These are phyloP conservation scores for Skeletonema potamos DNA, from an alignment of 108 stramenopile genomes.

Conservation along the genomic window DNA sequence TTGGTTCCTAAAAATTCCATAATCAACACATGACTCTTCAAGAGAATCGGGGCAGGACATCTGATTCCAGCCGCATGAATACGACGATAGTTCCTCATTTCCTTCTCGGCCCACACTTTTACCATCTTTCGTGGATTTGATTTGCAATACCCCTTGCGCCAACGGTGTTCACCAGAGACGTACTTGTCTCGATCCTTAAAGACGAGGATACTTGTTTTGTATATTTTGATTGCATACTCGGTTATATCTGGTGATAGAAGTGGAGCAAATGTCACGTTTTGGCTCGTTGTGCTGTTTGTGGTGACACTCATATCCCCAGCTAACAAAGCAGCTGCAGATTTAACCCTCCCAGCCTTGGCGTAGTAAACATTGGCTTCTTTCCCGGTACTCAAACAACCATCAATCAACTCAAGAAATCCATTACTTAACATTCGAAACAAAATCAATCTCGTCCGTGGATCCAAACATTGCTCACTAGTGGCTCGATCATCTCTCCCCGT, in stretches of 20 bases:
- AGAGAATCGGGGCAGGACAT: conserved; percentile 85
- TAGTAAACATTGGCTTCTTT: conserved; percentile 99
- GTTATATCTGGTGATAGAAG: conserved; percentile 40
- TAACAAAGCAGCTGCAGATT: not conserved
- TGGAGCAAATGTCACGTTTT: conserved; percentile 38
- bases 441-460: conserved; percentile 95
- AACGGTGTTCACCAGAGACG: conserved; percentile 97
- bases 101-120: conserved; percentile 99
- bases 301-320: conserved; percentile 1
- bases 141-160: conserved; percentile 96
- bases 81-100: conserved; percentile 95
- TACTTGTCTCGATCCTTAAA: conserved; percentile 99
- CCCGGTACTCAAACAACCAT: conserved; percentile 97
- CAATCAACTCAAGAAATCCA: conserved; percentile 89
- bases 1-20: conserved; percentile 97
- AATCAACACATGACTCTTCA: conserved; percentile 93
- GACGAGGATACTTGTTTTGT: conserved; percentile 98
- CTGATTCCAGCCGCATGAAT: conserved; percentile 87
- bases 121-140: conserved; percentile 99
- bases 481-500: conserved; percentile 95
- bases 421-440: conserved; percentile 94
- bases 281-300: conserved; percentile 4
- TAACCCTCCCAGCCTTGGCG: conserved; percentile 71
- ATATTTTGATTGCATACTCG: conserved; percentile 98
- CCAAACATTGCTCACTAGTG: conserved; percentile 93